Percentiles rank a stretch among this genome's conserved stretches.
Evolutionary conservation across 2,329 filamentous ascomycete genomes (phyloP).

Genomic region (Ophiostoma sp.): DNA sequence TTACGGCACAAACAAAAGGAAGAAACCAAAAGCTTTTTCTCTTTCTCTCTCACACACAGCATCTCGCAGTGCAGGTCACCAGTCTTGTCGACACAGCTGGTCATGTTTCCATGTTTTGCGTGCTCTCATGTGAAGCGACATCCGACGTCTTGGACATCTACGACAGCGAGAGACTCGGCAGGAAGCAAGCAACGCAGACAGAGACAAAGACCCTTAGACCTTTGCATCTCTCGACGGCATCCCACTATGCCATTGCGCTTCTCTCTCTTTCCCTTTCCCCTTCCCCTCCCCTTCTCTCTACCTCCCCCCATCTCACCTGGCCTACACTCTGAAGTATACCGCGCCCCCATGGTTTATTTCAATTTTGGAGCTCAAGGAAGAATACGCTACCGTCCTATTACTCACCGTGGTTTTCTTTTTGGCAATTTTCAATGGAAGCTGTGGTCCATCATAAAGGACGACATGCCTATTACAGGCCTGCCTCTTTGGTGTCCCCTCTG

Average conservation of each 20-base stretch:
- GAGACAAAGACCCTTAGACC: not conserved
- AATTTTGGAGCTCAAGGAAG: constrained; percentile 79
- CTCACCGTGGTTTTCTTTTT: constrained; percentile 61
- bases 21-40: constrained; percentile 22
- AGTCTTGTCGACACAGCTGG: not conserved
- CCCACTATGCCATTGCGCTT: constrained; percentile 18
- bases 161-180: not conserved
- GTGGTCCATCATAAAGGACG: constrained; percentile 65
- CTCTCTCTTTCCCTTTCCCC: not conserved
- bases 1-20: constrained; percentile 17
- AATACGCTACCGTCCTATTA: constrained; percentile 53
- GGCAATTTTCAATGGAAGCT: constrained; percentile 47
- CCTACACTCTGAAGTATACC: constrained; percentile 80
- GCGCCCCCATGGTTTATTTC: constrained; percentile 64
- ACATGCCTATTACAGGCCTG: constrained; percentile 41
- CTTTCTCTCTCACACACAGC: not conserved
- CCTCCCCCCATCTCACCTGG: constrained; percentile 42
- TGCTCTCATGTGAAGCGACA: not conserved
- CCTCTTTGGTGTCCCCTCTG: not conserved
- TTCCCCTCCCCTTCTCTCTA: not conserved
- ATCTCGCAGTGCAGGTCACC: not conserved
- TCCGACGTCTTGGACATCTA: not conserved
- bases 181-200: not conserved
- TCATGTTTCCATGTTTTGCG: not conserved
- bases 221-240: constrained; percentile 20